These are phyloP conservation scores for Phytophthora brassicae DNA, from an alignment of 352 stramenopile species.

Conservation along the genomic window DNA sequence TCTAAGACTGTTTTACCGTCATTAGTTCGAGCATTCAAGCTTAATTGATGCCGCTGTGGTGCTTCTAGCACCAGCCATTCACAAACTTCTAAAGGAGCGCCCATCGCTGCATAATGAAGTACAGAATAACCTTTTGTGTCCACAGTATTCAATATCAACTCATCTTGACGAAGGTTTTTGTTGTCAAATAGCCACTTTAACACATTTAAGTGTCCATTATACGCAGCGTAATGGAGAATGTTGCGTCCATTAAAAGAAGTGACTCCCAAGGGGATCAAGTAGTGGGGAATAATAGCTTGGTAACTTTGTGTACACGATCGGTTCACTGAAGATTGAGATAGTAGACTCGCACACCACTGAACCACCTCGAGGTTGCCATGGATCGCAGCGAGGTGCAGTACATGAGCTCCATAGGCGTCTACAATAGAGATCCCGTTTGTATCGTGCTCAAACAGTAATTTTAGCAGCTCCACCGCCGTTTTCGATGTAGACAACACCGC, in stretches of 20 bases:
- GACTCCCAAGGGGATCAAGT: conserved; percentile 38
- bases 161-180: conserved; percentile 25
- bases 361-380: conserved; percentile 63
- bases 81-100: conserved; percentile 52
- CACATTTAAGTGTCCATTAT: conserved; percentile 53
- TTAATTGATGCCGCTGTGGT: conserved; percentile 36
- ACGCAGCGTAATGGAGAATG: conserved; percentile 70
- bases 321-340: not conserved
- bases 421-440: conserved; percentile 43
- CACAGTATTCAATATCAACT: conserved; percentile 38
- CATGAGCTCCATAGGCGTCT: conserved; percentile 60
- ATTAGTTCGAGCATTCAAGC: conserved; percentile 47
- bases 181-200: conserved; percentile 50
- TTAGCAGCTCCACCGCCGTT: conserved; percentile 38
- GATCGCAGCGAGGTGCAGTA: conserved; percentile 69
- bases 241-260: conserved; percentile 65
- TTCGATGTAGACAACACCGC: conserved; percentile 33
- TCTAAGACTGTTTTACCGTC: conserved; percentile 45
- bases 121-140: conserved; percentile 64
- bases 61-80: conserved; percentile 62
- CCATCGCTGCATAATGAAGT: conserved; percentile 70
- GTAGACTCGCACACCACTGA: conserved; percentile 45
- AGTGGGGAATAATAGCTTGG: not conserved
- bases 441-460: conserved; percentile 59
- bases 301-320: not conserved